phyloP scores from a whole-genome alignment of 192 early-diverging fungal species.

The Powellomyces hirtus region DNA sequence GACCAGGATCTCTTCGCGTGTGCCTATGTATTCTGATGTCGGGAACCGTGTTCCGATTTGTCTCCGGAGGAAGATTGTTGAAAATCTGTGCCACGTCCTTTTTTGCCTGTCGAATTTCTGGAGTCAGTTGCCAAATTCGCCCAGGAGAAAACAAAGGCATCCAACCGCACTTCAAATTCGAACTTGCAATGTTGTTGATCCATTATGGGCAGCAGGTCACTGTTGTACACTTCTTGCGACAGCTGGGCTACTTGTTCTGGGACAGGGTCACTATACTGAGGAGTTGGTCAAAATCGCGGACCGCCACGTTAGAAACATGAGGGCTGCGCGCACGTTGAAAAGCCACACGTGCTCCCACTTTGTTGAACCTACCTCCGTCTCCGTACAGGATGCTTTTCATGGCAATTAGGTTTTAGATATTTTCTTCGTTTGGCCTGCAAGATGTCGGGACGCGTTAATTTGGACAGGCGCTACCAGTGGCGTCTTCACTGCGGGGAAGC shows the following conservation, averaged over 20 bases:
- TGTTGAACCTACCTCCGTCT: constrained; percentile 71
- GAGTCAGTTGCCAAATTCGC: too few relatives aligned
- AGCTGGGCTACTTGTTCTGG: constrained; percentile 92
- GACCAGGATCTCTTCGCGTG: constrained; percentile 77
- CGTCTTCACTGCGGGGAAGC: too few relatives aligned
- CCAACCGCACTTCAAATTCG: constrained; percentile 84
- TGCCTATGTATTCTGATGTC: constrained; percentile 92
- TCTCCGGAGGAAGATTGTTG: constrained; percentile 91
- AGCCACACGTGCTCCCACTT: neutral
- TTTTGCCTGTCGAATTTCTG: too few relatives aligned
- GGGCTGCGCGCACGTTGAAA: too few relatives aligned
- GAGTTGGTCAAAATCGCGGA: too few relatives aligned
- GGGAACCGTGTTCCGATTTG: constrained; percentile 93
- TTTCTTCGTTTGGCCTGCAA: constrained; percentile 87
- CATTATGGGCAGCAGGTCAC: constrained; percentile 83
- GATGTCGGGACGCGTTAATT: neutral
- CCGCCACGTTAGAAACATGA: too few relatives aligned
- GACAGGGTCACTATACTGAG: constrained; percentile 71
- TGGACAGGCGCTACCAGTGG: neutral
- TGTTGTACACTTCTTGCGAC: constrained; percentile 93
- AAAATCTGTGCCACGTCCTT: constrained; percentile 99
- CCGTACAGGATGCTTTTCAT: constrained; percentile 96
- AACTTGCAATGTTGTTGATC: constrained; percentile 83
- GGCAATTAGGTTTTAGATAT: constrained; percentile 86
- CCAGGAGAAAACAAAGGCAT: too few relatives aligned